Base-by-base conservation (phyloP, 208 protist species). In the Acanthamoeba quina region DNA sequence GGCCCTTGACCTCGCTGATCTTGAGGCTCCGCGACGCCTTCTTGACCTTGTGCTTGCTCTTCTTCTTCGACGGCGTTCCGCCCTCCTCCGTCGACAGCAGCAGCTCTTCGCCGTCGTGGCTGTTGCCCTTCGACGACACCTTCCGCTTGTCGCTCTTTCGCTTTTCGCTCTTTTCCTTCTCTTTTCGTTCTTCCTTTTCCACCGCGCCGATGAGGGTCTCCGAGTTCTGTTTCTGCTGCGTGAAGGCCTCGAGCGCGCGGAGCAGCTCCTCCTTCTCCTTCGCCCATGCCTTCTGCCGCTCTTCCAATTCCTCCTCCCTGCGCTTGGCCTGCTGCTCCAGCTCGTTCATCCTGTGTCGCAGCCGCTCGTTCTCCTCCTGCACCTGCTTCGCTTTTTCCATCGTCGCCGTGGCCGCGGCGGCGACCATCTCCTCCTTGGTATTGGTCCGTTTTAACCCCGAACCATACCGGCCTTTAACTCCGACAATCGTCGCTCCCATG, bases 161-260 rank as follows among this genome's bases (percentile, higher is more conserved):
- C 62, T 68, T 68, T 68, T 68, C 70, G 15, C 29, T 80, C 34
- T 80, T 49, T 11, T 80, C 29, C 70, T 80, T 80, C 34, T 76
- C 34, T 26, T 76, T 76, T 76, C 41, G 37, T 52, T 80, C 70
- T 52, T 80, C 70, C 70, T 41, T 52, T 21, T 41, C 70, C 1
- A 6, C 6, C 21, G 70, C 37, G 4, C 1, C 70, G 29, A 3
- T 21, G 19, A n/a, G 19, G 31, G 34, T 41, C 70, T 80, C 10
- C 70, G 26, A 37, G 10, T 10, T 29, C 41, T 80, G 31, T 11
- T 9, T 47, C 70, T 24, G 31, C 21, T 74, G 66, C 26, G 47
- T 68, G 17, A 21, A 3, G 3, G 2, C 41, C 66, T 44, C 31
- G 70, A 80, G 70, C 19, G 70, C 41, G 31, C 7, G 15, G 5